A percentile compares a stretch with the other conserved stretches of the same genome.
phyloP scores from a whole-genome alignment of 495 filamentous ascomycete species.

The Neurospora sp. region DNA sequence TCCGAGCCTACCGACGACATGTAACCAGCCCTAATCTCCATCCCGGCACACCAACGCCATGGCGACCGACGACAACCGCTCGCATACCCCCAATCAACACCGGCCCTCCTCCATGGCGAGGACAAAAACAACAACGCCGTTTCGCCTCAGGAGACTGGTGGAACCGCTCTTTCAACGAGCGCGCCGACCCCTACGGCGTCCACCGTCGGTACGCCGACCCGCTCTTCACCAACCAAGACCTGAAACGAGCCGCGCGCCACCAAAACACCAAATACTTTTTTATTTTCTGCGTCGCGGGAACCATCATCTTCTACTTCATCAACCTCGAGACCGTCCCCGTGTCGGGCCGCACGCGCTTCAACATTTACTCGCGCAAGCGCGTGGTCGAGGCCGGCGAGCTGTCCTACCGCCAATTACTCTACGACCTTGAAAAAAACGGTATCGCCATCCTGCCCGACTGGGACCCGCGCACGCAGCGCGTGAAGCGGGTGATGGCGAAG shows the following conservation, averaged over 20 bases:
- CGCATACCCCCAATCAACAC: not conserved
- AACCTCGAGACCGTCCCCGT: slow-evolving; percentile 76
- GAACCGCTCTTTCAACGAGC: not conserved
- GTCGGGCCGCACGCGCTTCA: slow-evolving; percentile 73
- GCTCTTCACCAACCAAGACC: slow-evolving; percentile 22
- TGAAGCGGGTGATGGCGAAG: slow-evolving; percentile 58
- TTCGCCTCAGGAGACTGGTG: not conserved
- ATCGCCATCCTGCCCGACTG: slow-evolving; percentile 29
- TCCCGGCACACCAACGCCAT: not conserved
- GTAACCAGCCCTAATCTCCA: not conserved
- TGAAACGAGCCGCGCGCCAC: slow-evolving; percentile 15
- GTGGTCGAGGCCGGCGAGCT: slow-evolving; percentile 46
- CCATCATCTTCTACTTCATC: slow-evolving; percentile 50
- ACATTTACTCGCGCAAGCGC: slow-evolving; percentile 48
- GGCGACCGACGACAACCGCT: not conserved
- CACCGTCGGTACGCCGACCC: slow-evolving; percentile 25
- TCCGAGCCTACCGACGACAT: not conserved
- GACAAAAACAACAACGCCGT: not conserved
- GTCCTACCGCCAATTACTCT: slow-evolving; percentile 42
- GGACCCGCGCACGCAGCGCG: slow-evolving; percentile 34
- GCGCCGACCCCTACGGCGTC: slow-evolving; percentile 7
- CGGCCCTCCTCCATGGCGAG: not conserved
- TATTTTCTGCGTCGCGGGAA: slow-evolving; percentile 24
- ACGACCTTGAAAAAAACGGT: slow-evolving; percentile 26
- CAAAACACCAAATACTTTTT: slow-evolving; percentile 24